Conservation (phyloP, 23 red algal genomes). For the Chondrus crispus region DNA sequence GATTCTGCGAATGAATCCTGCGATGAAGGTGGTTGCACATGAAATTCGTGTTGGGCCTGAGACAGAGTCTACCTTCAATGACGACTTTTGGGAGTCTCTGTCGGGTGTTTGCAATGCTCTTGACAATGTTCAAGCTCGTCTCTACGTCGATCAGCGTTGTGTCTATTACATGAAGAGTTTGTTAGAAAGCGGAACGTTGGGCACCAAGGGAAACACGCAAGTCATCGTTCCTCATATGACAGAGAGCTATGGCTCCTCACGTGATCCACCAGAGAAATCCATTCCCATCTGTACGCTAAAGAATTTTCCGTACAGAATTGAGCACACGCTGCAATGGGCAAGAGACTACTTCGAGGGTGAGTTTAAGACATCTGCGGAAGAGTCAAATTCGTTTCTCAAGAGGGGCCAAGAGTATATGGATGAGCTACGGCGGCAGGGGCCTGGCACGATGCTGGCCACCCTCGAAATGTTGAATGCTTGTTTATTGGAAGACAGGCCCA, state of each 20-base stretch:
- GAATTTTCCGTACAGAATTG: conserved; percentile 99
- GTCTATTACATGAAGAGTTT: conserved; percentile 96
- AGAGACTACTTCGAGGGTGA: conserved; percentile 95
- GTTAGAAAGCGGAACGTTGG: conserved; percentile 93
- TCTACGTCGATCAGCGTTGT: conserved; percentile 97
- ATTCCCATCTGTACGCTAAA: conserved; percentile 99
- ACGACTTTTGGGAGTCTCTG: conserved; percentile 95
- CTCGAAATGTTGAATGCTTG: conserved; percentile 71
- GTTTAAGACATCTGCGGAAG: conserved; percentile 76
- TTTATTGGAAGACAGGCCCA: conserved; percentile 66
- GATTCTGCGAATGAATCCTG: conserved; percentile 76
- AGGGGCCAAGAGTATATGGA: conserved; percentile 73
- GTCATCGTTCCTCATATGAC: conserved; percentile 93
- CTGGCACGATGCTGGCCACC: conserved; percentile 78
- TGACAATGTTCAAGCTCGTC: conserved; percentile 97
- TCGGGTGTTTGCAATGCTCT: conserved; percentile 95
- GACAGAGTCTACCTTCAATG: conserved; percentile 88
- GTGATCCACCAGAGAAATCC: conserved; percentile 96
- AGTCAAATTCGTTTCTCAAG: conserved; percentile 74
- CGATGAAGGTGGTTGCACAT: conserved; percentile 58
- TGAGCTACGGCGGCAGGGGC: conserved; percentile 81
- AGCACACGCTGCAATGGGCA: conserved; percentile 99
- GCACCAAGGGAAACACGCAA: conserved; percentile 98
- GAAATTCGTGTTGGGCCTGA: conserved; percentile 92
- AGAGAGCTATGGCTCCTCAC: conserved; percentile 87